These are phyloP conservation scores for Curvularia lunata DNA, from an alignment of 2,329 filamentous ascomycete species.

Conservation along the genomic window DNA sequence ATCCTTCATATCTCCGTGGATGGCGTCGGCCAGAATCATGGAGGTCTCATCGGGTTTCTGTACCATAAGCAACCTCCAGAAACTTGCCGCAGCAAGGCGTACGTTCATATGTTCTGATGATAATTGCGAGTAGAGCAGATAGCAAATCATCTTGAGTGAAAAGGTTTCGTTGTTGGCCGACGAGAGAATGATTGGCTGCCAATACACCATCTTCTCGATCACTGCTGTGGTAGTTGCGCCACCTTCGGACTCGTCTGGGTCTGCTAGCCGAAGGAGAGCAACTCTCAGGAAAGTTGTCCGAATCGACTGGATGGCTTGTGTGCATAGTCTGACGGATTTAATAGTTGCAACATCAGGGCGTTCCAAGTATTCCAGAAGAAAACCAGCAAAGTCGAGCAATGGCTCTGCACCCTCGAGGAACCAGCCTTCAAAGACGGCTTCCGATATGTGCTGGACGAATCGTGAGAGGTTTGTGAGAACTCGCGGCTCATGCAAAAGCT, in stretches of 20 bases:
- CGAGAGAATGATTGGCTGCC: constrained; percentile 89
- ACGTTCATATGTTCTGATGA: constrained; percentile 72
- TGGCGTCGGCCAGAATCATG: constrained; percentile 73
- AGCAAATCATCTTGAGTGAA: constrained; percentile 85
- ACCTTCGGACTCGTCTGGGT: constrained; percentile 72
- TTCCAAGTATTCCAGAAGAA: constrained; percentile 86
- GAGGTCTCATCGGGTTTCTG: constrained; percentile 88
- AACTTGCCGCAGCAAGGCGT: constrained; percentile 76
- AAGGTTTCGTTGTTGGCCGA: constrained; percentile 80
- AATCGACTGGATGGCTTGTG: constrained; percentile 78
- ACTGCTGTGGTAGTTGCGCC: constrained; percentile 71
- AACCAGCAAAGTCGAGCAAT: constrained; percentile 84
- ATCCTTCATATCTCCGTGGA: constrained; percentile 71
- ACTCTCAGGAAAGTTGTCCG: constrained; percentile 79
- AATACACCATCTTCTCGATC: constrained; percentile 87
- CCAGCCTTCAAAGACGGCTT: constrained; percentile 95
- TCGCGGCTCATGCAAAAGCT: constrained; percentile 77
- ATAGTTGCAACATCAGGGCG: constrained; percentile 78
- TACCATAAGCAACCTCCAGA: constrained; percentile 91
- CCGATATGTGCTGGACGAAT: constrained; percentile 79
- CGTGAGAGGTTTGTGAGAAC: constrained; percentile 86
- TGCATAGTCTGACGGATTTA: constrained; percentile 92
- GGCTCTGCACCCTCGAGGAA: constrained; percentile 87
- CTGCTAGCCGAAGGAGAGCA: constrained; percentile 80
- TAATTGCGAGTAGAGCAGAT: constrained; percentile 88